phyloP scores from a whole-genome alignment of 2,329 filamentous ascomycete genomes.

The Fusarium haematococcum region DNA sequence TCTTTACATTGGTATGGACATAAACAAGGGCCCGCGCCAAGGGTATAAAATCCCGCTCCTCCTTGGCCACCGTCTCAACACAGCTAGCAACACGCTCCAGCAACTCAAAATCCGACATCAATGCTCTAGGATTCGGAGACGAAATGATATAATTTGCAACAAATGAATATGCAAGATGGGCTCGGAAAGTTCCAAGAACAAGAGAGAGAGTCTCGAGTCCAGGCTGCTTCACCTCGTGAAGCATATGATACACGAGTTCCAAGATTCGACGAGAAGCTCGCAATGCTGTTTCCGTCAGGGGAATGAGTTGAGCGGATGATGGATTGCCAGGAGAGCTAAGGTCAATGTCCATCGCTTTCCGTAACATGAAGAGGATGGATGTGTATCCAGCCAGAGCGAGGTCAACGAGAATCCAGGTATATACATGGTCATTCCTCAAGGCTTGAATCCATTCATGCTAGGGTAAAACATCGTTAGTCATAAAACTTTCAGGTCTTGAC shows the following conservation, averaged over 20 bases:
- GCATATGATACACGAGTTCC: not conserved
- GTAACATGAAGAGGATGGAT: not conserved
- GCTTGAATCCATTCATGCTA: not conserved
- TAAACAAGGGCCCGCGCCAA: not conserved
- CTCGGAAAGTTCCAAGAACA: not conserved
- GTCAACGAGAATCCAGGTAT: not conserved
- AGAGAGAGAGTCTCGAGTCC: not conserved
- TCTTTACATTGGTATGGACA: not conserved
- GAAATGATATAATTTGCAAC: not conserved
- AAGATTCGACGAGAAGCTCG: slow-evolving; percentile 11
- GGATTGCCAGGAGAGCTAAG: not conserved
- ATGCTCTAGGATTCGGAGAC: not conserved
- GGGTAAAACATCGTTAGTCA: not conserved
- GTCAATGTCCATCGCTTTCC: not conserved
- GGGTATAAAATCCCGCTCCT: not conserved
- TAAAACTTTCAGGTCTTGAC: not conserved
- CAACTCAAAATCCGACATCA: not conserved
- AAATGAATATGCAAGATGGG: not conserved
- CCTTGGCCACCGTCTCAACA: not conserved
- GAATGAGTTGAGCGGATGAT: not conserved
- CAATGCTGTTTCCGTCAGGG: not conserved
- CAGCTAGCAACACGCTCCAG: not conserved
- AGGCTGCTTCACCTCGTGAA: not conserved
- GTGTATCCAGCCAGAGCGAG: not conserved
- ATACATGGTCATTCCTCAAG: not conserved